phyloP scores from a whole-genome alignment of 2,329 filamentous ascomycete species.

The Talaromyces sp. region DNA sequence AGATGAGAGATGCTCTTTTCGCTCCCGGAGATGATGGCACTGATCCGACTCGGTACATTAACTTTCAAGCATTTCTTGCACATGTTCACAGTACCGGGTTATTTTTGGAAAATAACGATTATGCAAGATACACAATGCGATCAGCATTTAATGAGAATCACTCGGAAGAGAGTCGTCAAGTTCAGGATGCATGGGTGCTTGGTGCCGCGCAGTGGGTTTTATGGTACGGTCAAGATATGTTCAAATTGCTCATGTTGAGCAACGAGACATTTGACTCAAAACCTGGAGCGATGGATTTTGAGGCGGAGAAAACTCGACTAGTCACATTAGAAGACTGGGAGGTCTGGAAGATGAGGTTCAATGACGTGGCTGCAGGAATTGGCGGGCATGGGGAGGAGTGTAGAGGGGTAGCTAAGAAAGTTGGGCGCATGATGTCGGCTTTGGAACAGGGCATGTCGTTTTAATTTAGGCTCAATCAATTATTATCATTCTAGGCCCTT shows the following conservation, averaged over 20 bases:
- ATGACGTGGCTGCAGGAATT: neutral
- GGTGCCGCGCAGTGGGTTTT: neutral
- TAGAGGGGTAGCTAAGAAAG: neutral
- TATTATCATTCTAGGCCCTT: neutral
- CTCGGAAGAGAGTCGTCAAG: neutral
- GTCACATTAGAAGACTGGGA: neutral
- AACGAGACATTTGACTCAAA: neutral
- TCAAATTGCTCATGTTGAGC: neutral
- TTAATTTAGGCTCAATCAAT: neutral
- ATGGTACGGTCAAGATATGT: neutral
- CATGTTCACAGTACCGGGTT: neutral
- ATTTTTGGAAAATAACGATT: neutral
- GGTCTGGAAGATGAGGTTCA: neutral
- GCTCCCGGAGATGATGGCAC: neutral
- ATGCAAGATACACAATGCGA: neutral
- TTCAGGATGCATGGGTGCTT: neutral
- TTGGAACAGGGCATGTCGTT: neutral
- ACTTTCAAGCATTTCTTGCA: neutral
- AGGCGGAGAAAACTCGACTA: neutral
- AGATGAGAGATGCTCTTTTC: neutral
- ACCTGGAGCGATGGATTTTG: neutral
- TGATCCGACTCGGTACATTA: neutral
- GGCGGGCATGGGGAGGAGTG: neutral
- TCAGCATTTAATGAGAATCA: neutral
- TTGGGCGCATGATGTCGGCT: neutral